These are phyloP conservation scores for Aspergillus bertholletiae DNA, from an alignment of 495 filamentous ascomycete species.

Conservation along the genomic window DNA sequence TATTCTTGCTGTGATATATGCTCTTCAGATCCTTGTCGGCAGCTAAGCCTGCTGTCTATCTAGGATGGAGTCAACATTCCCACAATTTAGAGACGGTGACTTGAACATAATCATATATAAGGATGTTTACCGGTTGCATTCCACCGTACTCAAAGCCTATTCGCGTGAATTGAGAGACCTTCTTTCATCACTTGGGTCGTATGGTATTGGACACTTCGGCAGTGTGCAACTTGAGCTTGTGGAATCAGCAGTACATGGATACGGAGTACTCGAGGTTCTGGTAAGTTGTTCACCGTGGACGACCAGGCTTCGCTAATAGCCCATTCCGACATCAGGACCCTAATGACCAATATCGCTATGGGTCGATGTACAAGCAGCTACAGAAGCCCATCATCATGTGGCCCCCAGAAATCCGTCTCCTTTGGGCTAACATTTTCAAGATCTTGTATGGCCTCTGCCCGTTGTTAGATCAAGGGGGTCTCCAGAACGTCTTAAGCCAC, in stretches of 20 bases:
- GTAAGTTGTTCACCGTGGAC: not conserved
- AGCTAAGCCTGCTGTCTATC: not conserved
- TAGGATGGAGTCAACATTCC: conserved; percentile 18
- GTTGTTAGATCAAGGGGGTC: conserved; percentile 21
- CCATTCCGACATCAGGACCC: not conserved
- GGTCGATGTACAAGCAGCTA: not conserved
- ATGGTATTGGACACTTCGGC: not conserved
- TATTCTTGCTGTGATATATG: not conserved
- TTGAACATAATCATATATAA: conserved; percentile 29
- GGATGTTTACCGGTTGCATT: conserved; percentile 33
- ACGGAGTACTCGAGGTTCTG: conserved; percentile 12
- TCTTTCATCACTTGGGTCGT: not conserved
- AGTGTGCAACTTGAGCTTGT: conserved; percentile 5
- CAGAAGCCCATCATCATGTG: conserved; percentile 3
- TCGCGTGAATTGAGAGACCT: conserved; percentile 5
- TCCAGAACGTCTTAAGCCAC: conserved; percentile 22
- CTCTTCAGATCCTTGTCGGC: not conserved
- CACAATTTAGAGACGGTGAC: conserved; percentile 33
- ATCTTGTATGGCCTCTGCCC: conserved; percentile 36
- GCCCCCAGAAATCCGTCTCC: conserved; percentile 3
- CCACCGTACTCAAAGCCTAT: conserved; percentile 12
- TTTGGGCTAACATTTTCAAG: conserved; percentile 15
- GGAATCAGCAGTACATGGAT: conserved; percentile 3
- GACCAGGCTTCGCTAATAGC: not conserved
- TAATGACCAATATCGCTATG: not conserved